Evolutionary conservation across 305 asterid species (phyloP), one percentile per base, ranked within the genome.

Genomic region (Fraxinus ornus): DNA sequence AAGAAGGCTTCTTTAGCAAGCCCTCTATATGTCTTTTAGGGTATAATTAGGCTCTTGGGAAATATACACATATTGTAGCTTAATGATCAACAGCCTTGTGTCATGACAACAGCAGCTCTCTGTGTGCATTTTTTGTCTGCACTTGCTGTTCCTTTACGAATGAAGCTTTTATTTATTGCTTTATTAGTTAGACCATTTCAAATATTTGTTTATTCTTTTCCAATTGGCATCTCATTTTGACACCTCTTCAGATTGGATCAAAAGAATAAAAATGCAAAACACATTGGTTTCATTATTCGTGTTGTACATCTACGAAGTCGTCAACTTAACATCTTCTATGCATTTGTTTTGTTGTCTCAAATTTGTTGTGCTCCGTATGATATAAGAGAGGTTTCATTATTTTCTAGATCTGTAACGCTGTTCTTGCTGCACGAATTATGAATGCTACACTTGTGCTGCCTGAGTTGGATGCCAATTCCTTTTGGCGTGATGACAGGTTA

Each of bases 401-500:
- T 70, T 86, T 83, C 83, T 88, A 95, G 98, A 95, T 95, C 84
- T 93, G 97, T 84, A 95, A 95, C 88, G 98, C 98, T 81, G 99
- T 95, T 84, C 94, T 95, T 80, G 98, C 99, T 91, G 99, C 99
- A 62, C 88, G 97, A 84, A 95, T 95, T 84, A 92, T 95, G 99
- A 93, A 95, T 90, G 99, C 99, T 70, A 95, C 97, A 76, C 92
- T 95, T 76, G 98, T 94, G 87, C 94, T 95, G 81, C 99, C 99
- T 80, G 99, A 95, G 89, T 89, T 95, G 88, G 99, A 95, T 30
- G 98, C 97, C 3, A 94, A 95, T 87, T 94, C 99, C 79, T 95
- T 92, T 88, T 94, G 99, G 99, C 98, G 90, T 81, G 99, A 95
- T 84, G 94, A 94, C 89, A 94, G 98, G 99, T 95, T 88, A 62